Evolutionary conservation across 2,329 filamentous ascomycete genomes (phyloP).

Genomic region (Calonectria fujianensis): DNA sequence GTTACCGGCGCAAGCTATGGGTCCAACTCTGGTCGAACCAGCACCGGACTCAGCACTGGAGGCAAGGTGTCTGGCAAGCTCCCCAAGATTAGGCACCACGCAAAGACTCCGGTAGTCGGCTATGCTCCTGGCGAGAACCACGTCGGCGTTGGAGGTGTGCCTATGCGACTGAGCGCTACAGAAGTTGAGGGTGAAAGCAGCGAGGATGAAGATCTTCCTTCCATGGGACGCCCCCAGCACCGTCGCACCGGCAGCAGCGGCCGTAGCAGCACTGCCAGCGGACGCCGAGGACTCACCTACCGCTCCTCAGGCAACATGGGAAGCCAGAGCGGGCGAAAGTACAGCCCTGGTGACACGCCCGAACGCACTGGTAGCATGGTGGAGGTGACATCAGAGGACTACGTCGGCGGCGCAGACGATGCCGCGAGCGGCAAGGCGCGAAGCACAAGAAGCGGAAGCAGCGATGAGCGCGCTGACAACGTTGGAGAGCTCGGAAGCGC

Average conservation of each 20-base stretch:
- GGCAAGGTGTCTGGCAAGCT: slow-evolving; percentile 89
- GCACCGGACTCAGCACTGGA: slow-evolving; percentile 76
- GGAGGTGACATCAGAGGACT: slow-evolving; percentile 62
- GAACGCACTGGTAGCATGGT: slow-evolving; percentile 73
- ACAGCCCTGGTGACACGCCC: slow-evolving; percentile 74
- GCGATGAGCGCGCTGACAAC: slow-evolving; percentile 76
- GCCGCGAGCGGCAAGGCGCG: slow-evolving; percentile 68
- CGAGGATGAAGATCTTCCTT: slow-evolving; percentile 79
- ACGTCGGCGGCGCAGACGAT: slow-evolving; percentile 59
- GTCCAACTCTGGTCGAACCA: slow-evolving; percentile 69
- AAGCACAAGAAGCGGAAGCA: slow-evolving; percentile 74
- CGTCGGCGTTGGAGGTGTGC: slow-evolving; percentile 85
- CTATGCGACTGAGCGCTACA: slow-evolving; percentile 93
- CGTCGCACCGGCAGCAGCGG: slow-evolving; percentile 85
- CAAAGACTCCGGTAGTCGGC: slow-evolving; percentile 85
- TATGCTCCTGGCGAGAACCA: slow-evolving; percentile 87
- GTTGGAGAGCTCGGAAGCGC: slow-evolving; percentile 72
- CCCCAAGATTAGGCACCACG: slow-evolving; percentile 91
- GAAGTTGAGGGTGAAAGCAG: slow-evolving; percentile 94
- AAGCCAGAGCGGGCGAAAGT: slow-evolving; percentile 64
- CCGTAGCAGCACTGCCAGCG: slow-evolving; percentile 79
- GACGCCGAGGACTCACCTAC: slow-evolving; percentile 69
- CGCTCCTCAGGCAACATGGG: slow-evolving; percentile 70
- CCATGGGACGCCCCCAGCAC: slow-evolving; percentile 74
- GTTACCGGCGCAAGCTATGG: slow-evolving; percentile 80